Evolutionary conservation across 805 yeast species (phyloP).

Genomic region (Diddensiella transvaalensis): DNA sequence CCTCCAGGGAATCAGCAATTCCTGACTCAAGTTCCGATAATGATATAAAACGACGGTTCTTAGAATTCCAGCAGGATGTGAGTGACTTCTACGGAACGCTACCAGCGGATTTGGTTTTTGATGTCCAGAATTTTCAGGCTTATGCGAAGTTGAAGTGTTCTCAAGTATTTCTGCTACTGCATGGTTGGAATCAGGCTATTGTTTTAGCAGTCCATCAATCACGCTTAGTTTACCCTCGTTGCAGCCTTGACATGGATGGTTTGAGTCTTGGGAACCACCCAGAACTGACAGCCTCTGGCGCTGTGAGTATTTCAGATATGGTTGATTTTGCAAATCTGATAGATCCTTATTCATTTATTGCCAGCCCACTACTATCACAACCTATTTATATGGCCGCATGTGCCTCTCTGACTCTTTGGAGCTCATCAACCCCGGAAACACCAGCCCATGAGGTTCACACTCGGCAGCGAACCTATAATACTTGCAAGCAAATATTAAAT

Average conservation of each 20-base stretch:
- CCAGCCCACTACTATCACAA: constrained; percentile 28
- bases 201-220: constrained; percentile 31
- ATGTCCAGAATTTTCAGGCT: constrained; percentile 27
- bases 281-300: constrained; percentile 27
- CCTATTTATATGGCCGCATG: constrained; percentile 29
- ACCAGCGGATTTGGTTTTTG: constrained; percentile 26
- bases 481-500: constrained; percentile 24
- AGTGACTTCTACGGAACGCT: constrained; percentile 26
- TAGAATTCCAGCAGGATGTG: constrained; percentile 23
- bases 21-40: constrained; percentile 10
- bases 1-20: background rate
- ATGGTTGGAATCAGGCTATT: constrained; percentile 29
- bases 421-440: constrained; percentile 17
- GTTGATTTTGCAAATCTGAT: constrained; percentile 28
- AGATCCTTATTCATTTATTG: constrained; percentile 25
- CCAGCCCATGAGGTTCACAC: constrained; percentile 17
- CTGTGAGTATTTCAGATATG: constrained; percentile 30
- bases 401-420: constrained; percentile 25
- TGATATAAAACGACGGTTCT: constrained; percentile 14
- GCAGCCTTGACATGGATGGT: constrained; percentile 23
- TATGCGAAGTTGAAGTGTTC: constrained; percentile 23
- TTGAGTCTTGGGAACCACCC: constrained; percentile 21
- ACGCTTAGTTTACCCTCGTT: constrained; percentile 26
- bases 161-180: constrained; percentile 27
- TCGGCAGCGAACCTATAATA: constrained; percentile 23